Percentiles rank a stretch among this genome's conserved stretches.
These are phyloP conservation scores for Clarkia xantiana DNA, from an alignment of 345 rosid genomes.

Conservation along the genomic window DNA sequence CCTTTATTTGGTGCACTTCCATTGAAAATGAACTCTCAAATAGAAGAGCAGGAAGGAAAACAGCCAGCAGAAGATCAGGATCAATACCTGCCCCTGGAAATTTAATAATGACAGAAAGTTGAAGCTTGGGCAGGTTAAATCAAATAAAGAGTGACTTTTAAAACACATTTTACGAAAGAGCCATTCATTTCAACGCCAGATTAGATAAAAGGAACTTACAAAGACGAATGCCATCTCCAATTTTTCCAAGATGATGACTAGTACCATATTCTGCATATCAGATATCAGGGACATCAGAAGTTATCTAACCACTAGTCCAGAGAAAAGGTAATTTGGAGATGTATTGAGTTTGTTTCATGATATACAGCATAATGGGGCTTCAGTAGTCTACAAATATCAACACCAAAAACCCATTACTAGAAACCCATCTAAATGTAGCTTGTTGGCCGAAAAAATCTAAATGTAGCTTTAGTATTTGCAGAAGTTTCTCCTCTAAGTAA, in stretches of 20 bases:
- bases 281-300: not conserved
- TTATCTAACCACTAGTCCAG: not conserved
- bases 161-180: not conserved
- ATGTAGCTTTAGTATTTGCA: no score
- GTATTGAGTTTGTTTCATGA: no score
- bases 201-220: slow-evolving; percentile 38
- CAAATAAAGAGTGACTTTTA: slow-evolving; percentile 1
- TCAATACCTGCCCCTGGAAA: slow-evolving; percentile 69
- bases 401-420: no score
- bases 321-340: no score
- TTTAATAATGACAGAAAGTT: not conserved
- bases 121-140: not conserved
- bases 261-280: slow-evolving; percentile 65
- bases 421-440: no score
- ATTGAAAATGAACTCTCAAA: slow-evolving; percentile 90
- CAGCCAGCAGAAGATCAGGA: slow-evolving; percentile 79
- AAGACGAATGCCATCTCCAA: slow-evolving; percentile 78
- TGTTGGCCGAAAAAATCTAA: no score
- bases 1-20: slow-evolving; percentile 97
- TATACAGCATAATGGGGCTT: no score
- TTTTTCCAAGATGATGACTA: slow-evolving; percentile 51
- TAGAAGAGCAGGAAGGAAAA: slow-evolving; percentile 93
- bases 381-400: no score
- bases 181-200: not conserved
- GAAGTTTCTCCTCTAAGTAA: no score